Base-by-base conservation (phyloP, 495 filamentous ascomycete genomes). In the Aspergillus cristatus region DNA sequence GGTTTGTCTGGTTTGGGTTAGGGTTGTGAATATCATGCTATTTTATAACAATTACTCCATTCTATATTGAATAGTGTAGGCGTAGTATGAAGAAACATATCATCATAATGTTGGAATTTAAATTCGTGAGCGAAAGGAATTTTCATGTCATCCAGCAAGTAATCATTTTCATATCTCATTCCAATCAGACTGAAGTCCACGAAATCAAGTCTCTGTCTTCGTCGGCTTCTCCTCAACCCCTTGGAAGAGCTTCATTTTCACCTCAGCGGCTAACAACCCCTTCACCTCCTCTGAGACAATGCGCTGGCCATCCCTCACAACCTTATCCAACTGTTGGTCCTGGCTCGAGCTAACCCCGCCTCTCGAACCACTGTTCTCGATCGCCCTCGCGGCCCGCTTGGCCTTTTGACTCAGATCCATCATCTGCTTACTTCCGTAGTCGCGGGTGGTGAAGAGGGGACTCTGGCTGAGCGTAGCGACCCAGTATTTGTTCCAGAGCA, bases 401-500 rank as follows among this genome's bases (percentile, higher is more conserved):
- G 93, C 76, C 60, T 94, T 95, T 35, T 75, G 71, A 28, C 78
- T 81, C 34, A 97, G 67, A 62, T 99, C 93, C 33, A 76, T 60
- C 63, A 99, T 94, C 60, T 95, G 90, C 57, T 87, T 90, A 48
- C 79, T 93, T 35, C 79, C 79, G 55, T 86, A 99, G 43, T 96
- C 91, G 45, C 90, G 82, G 48, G 95, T 96, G 30, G 86, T 84
- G 45, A 94, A 81, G 7, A 97, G 72, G 31, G 93, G 90, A 47
- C 76, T 89, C 54, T 94, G 85, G n/a, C 85, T 89, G n/a, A 99
- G 75, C 16, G 93, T 99, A 41, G 87, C 80, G 16, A 97, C 90
- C 93, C 93, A 99, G 65, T 99, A 99, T 57, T 99, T 99, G 60
- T 94, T 96, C 93, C 93, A 99, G 36, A 99, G 70, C 30, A 85